Conservation (phyloP, 2,329 filamentous ascomycete genomes). For the Metarhizium rileyi region DNA sequence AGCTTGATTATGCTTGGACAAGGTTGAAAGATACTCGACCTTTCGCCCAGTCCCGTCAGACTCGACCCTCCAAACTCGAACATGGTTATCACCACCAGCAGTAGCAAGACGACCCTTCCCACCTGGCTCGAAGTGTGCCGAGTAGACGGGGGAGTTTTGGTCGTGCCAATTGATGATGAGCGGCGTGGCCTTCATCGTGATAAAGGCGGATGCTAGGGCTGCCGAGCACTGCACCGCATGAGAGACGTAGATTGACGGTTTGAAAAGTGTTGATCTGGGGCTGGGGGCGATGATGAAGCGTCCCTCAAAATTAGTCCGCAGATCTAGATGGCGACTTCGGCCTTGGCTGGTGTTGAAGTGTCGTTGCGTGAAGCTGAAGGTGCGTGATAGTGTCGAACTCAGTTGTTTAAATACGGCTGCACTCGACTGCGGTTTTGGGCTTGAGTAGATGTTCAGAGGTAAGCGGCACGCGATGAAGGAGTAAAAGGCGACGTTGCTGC, state of each 20-base stretch:
- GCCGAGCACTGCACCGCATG: constrained; percentile 21
- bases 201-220: constrained; percentile 16
- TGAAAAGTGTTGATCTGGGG: not conserved
- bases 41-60: constrained; percentile 75
- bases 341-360: not conserved
- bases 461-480: constrained; percentile 6
- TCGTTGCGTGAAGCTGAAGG: not conserved
- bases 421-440: not conserved
- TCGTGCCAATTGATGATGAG: constrained; percentile 99
- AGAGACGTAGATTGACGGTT: constrained; percentile 6
- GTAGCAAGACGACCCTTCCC: constrained; percentile 89
- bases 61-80: constrained; percentile 90
- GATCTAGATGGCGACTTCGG: not conserved
- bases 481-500: constrained; percentile 6
- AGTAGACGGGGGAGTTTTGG: constrained; percentile 93
- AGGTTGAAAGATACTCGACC: constrained; percentile 83
- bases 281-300: too few species aligned
- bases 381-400: too few species aligned
- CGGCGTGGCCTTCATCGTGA: constrained; percentile 86
- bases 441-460: constrained; percentile 1
- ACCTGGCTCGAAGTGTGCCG: constrained; percentile 88
- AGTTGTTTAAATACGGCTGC: not conserved
- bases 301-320: too few species aligned
- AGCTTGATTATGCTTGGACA: constrained; percentile 89
- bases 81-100: constrained; percentile 91